Base-by-base conservation (phyloP, 208 protist genomes). In the Leishmania braziliensis region DNA sequence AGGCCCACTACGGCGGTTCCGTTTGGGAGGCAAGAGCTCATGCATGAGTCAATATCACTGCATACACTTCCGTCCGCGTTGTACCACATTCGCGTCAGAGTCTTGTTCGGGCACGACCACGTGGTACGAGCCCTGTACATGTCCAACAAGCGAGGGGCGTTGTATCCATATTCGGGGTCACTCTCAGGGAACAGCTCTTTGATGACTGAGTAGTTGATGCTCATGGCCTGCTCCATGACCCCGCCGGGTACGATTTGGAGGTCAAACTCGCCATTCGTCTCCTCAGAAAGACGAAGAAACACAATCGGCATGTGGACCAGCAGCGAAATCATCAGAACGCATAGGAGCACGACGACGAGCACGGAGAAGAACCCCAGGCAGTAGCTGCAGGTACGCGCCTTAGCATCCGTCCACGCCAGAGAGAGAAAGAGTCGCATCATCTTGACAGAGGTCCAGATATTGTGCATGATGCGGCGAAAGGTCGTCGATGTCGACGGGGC, bases 331-430 rank as follows among this genome's bases (percentile, higher is more conserved):
- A 95, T 86, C 39, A 92, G 23, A 46, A 93, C 88, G 65, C 86
- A 93, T 2, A 95, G 33, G 62, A 94, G 53, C 78, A 97, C 94
- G 0, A 96, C 92, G 39, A 97, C n/a, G 51, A 89, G 76, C 9
- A 93, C 88, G 8, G 91, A 86, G 74, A 84, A 92, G 56, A 93
- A 93, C 48, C 90, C 90, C n/a, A 97, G 86, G 33, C 66, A 84
- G 80, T 89, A 96, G 53, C 86, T 84, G 53, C 82, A 88, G 46
- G 93, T 94, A 26, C 91, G 88, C 12, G 29, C 6, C 69, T 87
- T 86, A 0, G 87, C 74, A 69, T 93, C 87, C 4, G 79, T 77
- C 58, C 84, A 83, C 26, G 89, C 66, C 53, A 94, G 63, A 51
- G 72, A 65, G 5, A 95, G 51, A 65, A 93, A 91, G 33, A 93